Conservation (phyloP, 78 protist species). For the Dictyostelium firmibasis region DNA sequence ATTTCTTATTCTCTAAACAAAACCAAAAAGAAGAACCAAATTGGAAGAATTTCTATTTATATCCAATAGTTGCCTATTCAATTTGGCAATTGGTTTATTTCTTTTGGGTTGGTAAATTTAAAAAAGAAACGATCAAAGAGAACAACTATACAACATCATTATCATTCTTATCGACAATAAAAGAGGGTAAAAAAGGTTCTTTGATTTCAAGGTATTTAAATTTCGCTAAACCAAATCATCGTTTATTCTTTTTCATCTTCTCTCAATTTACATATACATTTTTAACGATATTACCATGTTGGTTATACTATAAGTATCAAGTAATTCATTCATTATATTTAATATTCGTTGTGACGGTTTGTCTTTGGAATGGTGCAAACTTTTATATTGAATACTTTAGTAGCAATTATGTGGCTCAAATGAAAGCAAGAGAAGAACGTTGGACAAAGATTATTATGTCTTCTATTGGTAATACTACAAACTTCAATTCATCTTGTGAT, state of each 20-base stretch:
- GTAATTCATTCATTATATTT: constrained; percentile 6
- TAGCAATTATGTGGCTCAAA: constrained; percentile 30
- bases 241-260: constrained; percentile 11
- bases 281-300: constrained; percentile 41
- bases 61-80: constrained; percentile 12
- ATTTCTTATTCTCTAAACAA: neutral
- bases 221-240: constrained; percentile 14
- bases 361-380: constrained; percentile 77
- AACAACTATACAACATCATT: constrained; percentile 44
- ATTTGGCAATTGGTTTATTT: constrained; percentile 59
- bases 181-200: neutral
- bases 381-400: constrained; percentile 51
- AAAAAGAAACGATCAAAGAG: constrained; percentile 22
- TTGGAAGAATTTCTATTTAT: constrained; percentile 22
- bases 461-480: constrained; percentile 29
- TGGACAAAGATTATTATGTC: constrained; percentile 59
- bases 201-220: constrained; percentile 6
- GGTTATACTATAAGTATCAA: constrained; percentile 10
- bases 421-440: constrained; percentile 66
- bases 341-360: neutral
- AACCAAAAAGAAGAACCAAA: neutral
- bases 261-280: constrained; percentile 60
- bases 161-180: constrained; percentile 4
- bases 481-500: neutral
- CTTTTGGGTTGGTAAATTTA: neutral